phyloP scores from a whole-genome alignment of 305 asterid genomes.

The Fraxinus xanthoxyloides region DNA sequence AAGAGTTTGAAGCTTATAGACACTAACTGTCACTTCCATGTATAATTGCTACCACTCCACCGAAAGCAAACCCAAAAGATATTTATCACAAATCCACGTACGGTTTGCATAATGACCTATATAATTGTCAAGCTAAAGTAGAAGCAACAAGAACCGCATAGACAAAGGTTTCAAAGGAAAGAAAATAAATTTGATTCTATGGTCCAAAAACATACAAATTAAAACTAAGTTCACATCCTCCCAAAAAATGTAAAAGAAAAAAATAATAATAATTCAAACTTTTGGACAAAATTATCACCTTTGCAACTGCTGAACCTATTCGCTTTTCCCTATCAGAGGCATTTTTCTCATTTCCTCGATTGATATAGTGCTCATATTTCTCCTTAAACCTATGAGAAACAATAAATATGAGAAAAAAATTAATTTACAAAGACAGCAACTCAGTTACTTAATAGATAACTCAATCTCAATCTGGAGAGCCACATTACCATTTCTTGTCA shows the following conservation, averaged over 20 bases:
- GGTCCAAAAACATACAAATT: constrained; percentile 4
- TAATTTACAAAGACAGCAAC: constrained; percentile 11
- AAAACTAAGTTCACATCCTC: neutral
- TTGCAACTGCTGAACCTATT: constrained; percentile 83
- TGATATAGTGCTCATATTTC: constrained; percentile 70
- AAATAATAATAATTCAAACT: neutral
- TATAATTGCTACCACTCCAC: neutral
- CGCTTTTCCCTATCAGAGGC: constrained; percentile 90
- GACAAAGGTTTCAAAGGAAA: neutral
- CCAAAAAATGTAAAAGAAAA: neutral
- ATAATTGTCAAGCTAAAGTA: neutral
- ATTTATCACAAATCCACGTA: neutral
- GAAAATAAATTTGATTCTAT: neutral
- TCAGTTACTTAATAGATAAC: constrained; percentile 23
- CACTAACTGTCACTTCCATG: neutral
- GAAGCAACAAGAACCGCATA: constrained; percentile 9
- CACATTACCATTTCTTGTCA: constrained; percentile 73
- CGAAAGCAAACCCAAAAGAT: neutral
- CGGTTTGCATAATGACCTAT: neutral
- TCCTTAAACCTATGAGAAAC: constrained; percentile 65
- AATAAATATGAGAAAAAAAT: constrained; percentile 10
- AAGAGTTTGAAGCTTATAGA: neutral
- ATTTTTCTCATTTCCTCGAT: constrained; percentile 86
- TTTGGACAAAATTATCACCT: constrained; percentile 44
- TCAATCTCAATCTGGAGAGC: constrained; percentile 22